Percentiles rank a stretch among this genome's conserved stretches.
Evolutionary conservation across 2,329 filamentous ascomycete genomes (phyloP).

Genomic region (Aspergillus arachidicola): DNA sequence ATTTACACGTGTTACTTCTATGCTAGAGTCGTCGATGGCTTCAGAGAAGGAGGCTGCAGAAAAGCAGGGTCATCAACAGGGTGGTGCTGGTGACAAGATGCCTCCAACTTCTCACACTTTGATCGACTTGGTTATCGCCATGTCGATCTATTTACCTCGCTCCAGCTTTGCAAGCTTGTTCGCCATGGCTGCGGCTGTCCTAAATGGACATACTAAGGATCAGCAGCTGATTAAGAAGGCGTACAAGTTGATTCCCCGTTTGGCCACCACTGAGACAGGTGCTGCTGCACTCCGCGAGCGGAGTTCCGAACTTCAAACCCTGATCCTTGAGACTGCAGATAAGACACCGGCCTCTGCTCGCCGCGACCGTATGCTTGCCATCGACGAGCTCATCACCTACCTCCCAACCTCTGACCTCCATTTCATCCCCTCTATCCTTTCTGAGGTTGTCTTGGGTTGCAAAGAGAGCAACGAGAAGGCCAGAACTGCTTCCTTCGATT

Average conservation of each 20-base stretch:
- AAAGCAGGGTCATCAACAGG: constrained; percentile 65
- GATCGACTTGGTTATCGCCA: constrained; percentile 95
- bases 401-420: constrained; percentile 78
- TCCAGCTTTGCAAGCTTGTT: constrained; percentile 85
- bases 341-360: constrained; percentile 85
- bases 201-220: constrained; percentile 68
- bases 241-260: constrained; percentile 92
- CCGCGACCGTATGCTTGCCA: constrained; percentile 81
- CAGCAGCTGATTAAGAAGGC: constrained; percentile 98
- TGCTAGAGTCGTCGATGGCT: constrained; percentile 73
- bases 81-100: constrained; percentile 70
- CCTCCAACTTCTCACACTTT: constrained; percentile 92
- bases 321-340: constrained; percentile 77
- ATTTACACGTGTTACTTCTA: constrained; percentile 81
- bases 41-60: constrained; percentile 66
- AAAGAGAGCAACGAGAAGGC: constrained; percentile 98
- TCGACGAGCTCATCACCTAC: constrained; percentile 77
- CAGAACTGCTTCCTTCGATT: constrained; percentile 82
- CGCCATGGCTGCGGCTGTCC: constrained; percentile 79
- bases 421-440: constrained; percentile 88
- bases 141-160: constrained; percentile 87
- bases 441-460: constrained; percentile 92
- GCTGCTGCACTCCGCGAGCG: constrained; percentile 75
- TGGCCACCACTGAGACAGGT: constrained; percentile 79
- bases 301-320: constrained; percentile 75